Evolutionary conservation across 2,329 filamentous ascomycete genomes (phyloP).

Genomic region (Chaetomiaceae sp.): DNA sequence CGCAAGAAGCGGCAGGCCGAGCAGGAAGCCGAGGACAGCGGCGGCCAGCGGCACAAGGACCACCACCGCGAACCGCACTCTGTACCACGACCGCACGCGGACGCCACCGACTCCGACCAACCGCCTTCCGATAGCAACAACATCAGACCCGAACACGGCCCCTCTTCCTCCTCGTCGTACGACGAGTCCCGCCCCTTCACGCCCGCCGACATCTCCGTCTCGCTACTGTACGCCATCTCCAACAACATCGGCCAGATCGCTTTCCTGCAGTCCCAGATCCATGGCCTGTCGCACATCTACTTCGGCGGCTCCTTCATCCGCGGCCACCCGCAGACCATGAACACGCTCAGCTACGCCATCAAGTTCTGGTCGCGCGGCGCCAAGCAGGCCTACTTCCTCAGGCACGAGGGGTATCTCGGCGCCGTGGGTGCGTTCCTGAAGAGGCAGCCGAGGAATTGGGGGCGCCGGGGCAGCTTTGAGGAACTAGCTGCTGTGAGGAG

Average conservation of each 20-base stretch:
- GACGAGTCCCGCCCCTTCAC: conserved; percentile 52
- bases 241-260: conserved; percentile 99
- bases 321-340: conserved; percentile 95
- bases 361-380: conserved; percentile 90
- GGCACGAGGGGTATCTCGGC: conserved; percentile 93
- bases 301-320: conserved; percentile 97
- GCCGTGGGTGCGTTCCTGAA: conserved; percentile 92
- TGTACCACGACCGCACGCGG: not conserved
- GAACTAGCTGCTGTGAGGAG: conserved; percentile 20
- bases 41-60: conserved; percentile 40
- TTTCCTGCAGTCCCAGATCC: conserved; percentile 93
- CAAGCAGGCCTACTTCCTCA: conserved; percentile 92
- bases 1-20: conserved; percentile 85
- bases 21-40: conserved; percentile 66
- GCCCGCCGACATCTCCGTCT: conserved; percentile 80
- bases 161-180: not conserved
- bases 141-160: too few relatives aligned
- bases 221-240: conserved; percentile 87
- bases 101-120: not conserved
- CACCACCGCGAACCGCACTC: conserved; percentile 9
- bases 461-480: conserved; percentile 71
- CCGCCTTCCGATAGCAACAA: too few relatives aligned
- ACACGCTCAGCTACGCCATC: conserved; percentile 93
- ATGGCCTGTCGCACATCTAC: conserved; percentile 86
- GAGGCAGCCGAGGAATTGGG: conserved; percentile 86